Evolutionary conservation across 352 stramenopile species (phyloP), one percentile per base, ranked within the genome.

Genomic region (Lagenidium giganteum): DNA sequence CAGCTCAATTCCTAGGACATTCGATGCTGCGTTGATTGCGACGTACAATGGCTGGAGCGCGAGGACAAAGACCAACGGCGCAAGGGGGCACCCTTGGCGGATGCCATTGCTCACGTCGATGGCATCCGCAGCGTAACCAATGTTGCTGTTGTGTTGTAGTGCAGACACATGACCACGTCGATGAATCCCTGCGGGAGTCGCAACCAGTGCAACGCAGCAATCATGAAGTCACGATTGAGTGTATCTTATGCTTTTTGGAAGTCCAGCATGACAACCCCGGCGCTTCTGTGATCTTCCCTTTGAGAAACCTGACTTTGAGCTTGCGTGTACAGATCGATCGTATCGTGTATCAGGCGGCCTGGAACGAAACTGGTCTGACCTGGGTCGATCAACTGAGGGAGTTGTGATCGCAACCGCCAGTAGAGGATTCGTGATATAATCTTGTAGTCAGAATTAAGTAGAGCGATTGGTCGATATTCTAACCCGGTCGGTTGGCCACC

Each of bases 361-460:
- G 28, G 22, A 1, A 54, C 47, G 20, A 54, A 54, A 6, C 47
- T 38, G n/a, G 42, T 47, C 32, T 54, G 47, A 1, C 28, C 42
- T 13, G 37, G 37, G 1, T 36, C 18, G 5, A 54, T 38, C 9
- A 54, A 6, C 9, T 3, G 2, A 4, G 4, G 9, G 11, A 54
- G 24, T 5, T 43, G 23, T 1, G 1, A 1, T 11, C 18, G 41
- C 12, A 42, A 21, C 2, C 47, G 47, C 9, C 17, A 26, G 12
- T 47, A 38, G 2, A 54, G 37, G 1, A 54, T 14, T 1, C 47
- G 28, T 3, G 47, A 41, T 30, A 28, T 47, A n/a, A 54, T 54
- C 31, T 54, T 54, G 38, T 54, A 54, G 38, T 54, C 47, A 0
- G 47, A 40, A 14, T 48, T 54, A 2, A 54, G 23, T 0, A 54